A percentile compares a stretch with the other conserved stretches of the same genome.
Conservation (phyloP, 2,329 filamentous ascomycete species). For the Juglanconis sp. region DNA sequence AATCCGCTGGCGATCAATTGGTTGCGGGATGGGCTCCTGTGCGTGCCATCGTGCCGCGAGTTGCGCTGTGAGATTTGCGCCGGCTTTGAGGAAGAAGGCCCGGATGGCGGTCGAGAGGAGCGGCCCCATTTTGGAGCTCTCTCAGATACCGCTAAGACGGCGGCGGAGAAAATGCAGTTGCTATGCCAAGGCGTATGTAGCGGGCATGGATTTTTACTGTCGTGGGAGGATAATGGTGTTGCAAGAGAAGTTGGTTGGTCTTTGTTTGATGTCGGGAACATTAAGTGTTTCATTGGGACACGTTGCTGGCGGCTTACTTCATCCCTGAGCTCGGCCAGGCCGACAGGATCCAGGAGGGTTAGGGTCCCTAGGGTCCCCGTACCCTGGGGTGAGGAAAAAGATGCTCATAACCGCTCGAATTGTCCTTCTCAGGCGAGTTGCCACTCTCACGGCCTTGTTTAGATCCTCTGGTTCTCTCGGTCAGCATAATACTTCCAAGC, state of each 20-base stretch:
- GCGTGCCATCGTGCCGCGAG: conserved; percentile 18
- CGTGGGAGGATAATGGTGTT: neutral
- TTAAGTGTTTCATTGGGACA: neutral
- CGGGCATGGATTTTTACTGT: neutral
- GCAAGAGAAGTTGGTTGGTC: neutral
- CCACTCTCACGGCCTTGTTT: too few species aligned
- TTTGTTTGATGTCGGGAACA: neutral
- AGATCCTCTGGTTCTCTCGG: too few species aligned
- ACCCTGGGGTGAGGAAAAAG: too few species aligned
- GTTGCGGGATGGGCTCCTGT: conserved; percentile 8
- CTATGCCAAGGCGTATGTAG: neutral
- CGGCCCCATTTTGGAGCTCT: conserved; percentile 11
- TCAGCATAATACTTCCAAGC: too few species aligned
- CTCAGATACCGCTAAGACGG: neutral
- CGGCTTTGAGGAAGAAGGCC: conserved; percentile 20
- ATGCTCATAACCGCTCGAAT: too few species aligned
- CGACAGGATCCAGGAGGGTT: neutral
- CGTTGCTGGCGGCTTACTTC: neutral
- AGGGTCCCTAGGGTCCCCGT: neutral
- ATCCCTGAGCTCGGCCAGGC: neutral
- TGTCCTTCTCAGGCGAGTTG: too few species aligned
- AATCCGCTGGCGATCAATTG: conserved; percentile 23
- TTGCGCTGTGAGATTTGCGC: conserved; percentile 20
- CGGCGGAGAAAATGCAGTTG: neutral
- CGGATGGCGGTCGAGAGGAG: conserved; percentile 17